Base-by-base conservation (phyloP, 257 asterid genomes). In the Nicotiana benthamiana region DNA sequence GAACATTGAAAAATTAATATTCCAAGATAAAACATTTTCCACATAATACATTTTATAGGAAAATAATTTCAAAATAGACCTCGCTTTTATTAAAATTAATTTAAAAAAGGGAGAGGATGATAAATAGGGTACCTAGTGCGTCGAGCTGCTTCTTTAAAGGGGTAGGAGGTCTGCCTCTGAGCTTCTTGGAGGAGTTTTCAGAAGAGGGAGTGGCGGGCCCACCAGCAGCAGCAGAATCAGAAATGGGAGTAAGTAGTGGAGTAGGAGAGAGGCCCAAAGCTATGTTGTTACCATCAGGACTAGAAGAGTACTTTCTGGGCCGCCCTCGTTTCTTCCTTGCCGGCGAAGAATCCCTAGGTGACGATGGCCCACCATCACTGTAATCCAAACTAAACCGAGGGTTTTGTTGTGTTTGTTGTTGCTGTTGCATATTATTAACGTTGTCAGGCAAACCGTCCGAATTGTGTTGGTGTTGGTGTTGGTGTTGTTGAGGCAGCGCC, bases 281-380 rank as follows among this genome's bases (percentile, higher is more conserved):
- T 82, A 93, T 93, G 91, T 90, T 87, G 91, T 90, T 87, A 85
- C 87, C 88, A 52, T 92, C 97, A 2, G 95, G 48, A 40, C 12
- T 0, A 40, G 48, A 96, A 1, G 98, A 90, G 83, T 90, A 92
- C 82, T 93, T 93, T 81, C 98, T 92, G 3, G 98, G 98, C 32
- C 98, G 86, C 13, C 98, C 98, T 82, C 98, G 85, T 75, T 92
- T 93, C 89, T 92, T 93, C 79, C 87, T 91, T 26, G 93, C 86
- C 9, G 92, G 89, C 86, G 83, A 85, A 89, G 83, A 62, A 54
- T 83, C 92, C 17, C 84, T 82, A 11, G 92, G 89, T 0, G 91
- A 82, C n/a, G 87, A 75, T 13, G 80, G 70, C 65, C 78, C 64
- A 9, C 89, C 93, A 10, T 92, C 97, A 6, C 91, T 62, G 26